These are phyloP conservation scores for Neocatenulostroma microsporum DNA, from an alignment of 2,329 filamentous ascomycete genomes.

Conservation along the genomic window DNA sequence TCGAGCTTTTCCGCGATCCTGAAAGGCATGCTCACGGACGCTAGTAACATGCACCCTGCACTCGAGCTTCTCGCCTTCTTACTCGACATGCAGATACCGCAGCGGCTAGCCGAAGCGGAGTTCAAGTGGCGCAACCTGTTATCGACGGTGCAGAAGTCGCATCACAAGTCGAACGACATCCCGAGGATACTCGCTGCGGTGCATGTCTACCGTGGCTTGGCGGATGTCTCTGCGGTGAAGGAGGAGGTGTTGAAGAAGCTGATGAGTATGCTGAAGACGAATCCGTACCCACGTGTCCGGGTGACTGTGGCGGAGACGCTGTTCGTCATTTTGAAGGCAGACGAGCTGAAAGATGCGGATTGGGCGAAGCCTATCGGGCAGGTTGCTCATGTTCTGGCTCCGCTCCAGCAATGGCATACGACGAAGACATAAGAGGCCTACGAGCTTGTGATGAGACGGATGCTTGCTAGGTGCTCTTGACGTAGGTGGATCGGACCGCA, in stretches of 20 bases:
- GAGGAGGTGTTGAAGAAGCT: conserved; percentile 60
- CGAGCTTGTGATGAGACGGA: too few species aligned
- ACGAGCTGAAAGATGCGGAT: conserved; percentile 18
- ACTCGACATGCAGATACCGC: conserved; percentile 39
- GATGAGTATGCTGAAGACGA: conserved; percentile 58
- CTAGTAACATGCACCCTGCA: conserved; percentile 43
- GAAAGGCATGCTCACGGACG: conserved; percentile 13
- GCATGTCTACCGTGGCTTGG: conserved; percentile 68
- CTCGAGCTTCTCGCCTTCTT: conserved; percentile 73
- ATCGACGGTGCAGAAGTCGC: conserved; percentile 63
- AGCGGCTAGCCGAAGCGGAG: conserved; percentile 29
- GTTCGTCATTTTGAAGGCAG: conserved; percentile 31
- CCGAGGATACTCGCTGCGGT: conserved; percentile 73
- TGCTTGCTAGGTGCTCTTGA: too few species aligned
- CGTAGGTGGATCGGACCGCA: too few species aligned
- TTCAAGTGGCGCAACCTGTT: conserved; percentile 64
- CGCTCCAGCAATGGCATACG: too few species aligned
- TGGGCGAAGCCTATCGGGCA: conserved; percentile 16
- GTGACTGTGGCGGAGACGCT: conserved; percentile 35
- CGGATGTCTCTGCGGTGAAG: conserved; percentile 43
- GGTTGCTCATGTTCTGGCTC: neutral
- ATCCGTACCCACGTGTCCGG: conserved; percentile 73
- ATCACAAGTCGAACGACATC: conserved; percentile 76
- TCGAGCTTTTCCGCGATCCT: conserved; percentile 18
- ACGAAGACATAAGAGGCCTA: too few species aligned